These are phyloP conservation scores for Coemansia sp. DNA, from an alignment of 192 early-diverging fungal genomes.

Conservation along the genomic window DNA sequence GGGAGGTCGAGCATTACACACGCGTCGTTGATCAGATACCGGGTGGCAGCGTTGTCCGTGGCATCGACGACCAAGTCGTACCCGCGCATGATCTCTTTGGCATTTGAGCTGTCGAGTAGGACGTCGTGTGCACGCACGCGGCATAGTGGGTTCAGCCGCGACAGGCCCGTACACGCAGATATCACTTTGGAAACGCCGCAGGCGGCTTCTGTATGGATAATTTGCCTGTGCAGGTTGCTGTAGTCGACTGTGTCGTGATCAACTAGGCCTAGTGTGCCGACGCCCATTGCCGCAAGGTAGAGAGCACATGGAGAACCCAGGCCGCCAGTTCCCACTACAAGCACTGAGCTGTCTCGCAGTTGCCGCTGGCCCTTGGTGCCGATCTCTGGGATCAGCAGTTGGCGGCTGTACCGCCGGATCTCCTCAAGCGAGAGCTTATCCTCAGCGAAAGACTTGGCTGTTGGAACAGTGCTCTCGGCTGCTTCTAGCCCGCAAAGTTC, in stretches of 20 bases:
- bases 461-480: not conserved
- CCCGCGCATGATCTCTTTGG: slow-evolving; percentile 67
- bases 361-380: slow-evolving; percentile 73
- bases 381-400: slow-evolving; percentile 81
- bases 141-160: slow-evolving; percentile 70
- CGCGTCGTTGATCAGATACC: slow-evolving; percentile 94
- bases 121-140: slow-evolving; percentile 67
- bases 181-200: slow-evolving; percentile 69
- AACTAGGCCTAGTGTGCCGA: slow-evolving; percentile 86
- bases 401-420: slow-evolving; percentile 82
- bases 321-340: slow-evolving; percentile 95
- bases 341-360: slow-evolving; percentile 72
- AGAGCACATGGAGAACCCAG: slow-evolving; percentile 86
- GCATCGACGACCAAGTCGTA: slow-evolving; percentile 91
- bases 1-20: slow-evolving; percentile 82
- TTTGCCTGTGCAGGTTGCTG: slow-evolving; percentile 93
- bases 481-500: slow-evolving; percentile 41
- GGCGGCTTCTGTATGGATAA: slow-evolving; percentile 82
- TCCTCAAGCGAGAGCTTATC: slow-evolving; percentile 65
- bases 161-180: slow-evolving; percentile 64
- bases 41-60: slow-evolving; percentile 94
- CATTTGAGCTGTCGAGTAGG: slow-evolving; percentile 83
- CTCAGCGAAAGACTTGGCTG: not conserved
- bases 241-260: slow-evolving; percentile 92
- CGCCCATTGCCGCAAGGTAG: slow-evolving; percentile 88